These are phyloP conservation scores for Nicotiana tomentosiformis DNA, from an alignment of 257 asterid genomes.

Conservation along the genomic window DNA sequence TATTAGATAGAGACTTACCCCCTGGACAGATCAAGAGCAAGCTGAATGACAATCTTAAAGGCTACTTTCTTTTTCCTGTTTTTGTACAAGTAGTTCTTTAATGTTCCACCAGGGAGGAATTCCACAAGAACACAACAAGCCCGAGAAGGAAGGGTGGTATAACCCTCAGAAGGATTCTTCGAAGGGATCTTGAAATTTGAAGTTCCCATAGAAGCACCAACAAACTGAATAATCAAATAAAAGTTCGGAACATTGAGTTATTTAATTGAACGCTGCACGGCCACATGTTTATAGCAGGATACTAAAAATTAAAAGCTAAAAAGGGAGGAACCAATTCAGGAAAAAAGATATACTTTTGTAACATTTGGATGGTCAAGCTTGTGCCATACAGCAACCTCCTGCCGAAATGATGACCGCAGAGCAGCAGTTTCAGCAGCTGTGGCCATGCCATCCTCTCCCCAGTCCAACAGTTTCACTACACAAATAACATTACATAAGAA, in stretches of 20 bases:
- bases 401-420: conserved; percentile 65
- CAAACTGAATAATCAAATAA: conserved; percentile 36
- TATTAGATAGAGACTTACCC: conserved; percentile 39
- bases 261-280: neutral
- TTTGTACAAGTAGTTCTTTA: conserved; percentile 61
- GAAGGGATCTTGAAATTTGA: conserved; percentile 82
- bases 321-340: neutral
- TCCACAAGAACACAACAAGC: conserved; percentile 91
- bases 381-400: conserved; percentile 83
- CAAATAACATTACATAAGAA: neutral
- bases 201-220: conserved; percentile 97
- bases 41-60: conserved; percentile 65
- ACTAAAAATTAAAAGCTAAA: neutral
- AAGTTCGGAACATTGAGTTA: neutral
- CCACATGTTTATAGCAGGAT: neutral
- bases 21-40: conserved; percentile 78
- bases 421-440: conserved; percentile 74
- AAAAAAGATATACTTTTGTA: conserved; percentile 31
- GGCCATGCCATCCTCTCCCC: conserved; percentile 88
- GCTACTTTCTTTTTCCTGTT: conserved; percentile 84
- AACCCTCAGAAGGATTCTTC: conserved; percentile 71
- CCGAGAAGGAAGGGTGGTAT: conserved; percentile 64
- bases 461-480: conserved; percentile 74
- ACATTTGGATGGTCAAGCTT: conserved; percentile 80
- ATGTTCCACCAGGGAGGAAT: conserved; percentile 72